Base-by-base conservation (phyloP, 371 early-diverging fungal genomes). In the Mucor circinelloides region DNA sequence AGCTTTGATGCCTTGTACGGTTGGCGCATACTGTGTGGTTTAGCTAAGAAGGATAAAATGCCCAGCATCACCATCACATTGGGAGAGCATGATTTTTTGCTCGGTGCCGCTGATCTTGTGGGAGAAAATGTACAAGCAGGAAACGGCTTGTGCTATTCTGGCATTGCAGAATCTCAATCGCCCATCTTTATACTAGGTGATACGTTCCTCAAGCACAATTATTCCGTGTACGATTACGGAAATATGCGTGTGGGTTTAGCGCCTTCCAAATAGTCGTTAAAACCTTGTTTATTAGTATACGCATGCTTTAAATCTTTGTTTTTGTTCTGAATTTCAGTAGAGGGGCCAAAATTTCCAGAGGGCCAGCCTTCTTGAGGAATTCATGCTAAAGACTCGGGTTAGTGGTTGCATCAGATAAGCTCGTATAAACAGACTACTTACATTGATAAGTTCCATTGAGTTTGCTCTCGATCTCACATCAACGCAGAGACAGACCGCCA, bases 401-500 rank as follows among this genome's bases (percentile, higher is more conserved):
- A 40, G 40, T 40, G 8, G 30, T n/a, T 30, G 30, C 30, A 30
- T 30, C 17, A 40, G 12, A 44, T 3, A 17, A 1, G 42, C 4
- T 40, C 21, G 8, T 7, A 10, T 12, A 12, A 61, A 31, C 0
- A 48, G 0, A n/a, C 38, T 31, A 61, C 63, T 67, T 73, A 81
- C 86, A 77, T 87, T 79, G 48, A 96, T 68, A 66, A 97, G 80
- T 79, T 98, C 97, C 25, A 83, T 87, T 34, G 93, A 87, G 13
- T 88, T 89, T n/a, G 97, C 93, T 60, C 99, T 86, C 66, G 91
- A 91, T 71, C 85, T 79, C 27, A 94, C 93, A 75, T 97, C 97
- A 6, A 97, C 97, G 72, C 93, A 93, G 63, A 98, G 81, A 73
- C 95, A 94, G 30, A 89, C 87, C 3, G 93, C 93, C 75, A 97